Percentiles rank a stretch among this genome's conserved stretches.
These are phyloP conservation scores for Tolypocladium pustulatum DNA, from an alignment of 2,329 filamentous ascomycete species.

Conservation along the genomic window DNA sequence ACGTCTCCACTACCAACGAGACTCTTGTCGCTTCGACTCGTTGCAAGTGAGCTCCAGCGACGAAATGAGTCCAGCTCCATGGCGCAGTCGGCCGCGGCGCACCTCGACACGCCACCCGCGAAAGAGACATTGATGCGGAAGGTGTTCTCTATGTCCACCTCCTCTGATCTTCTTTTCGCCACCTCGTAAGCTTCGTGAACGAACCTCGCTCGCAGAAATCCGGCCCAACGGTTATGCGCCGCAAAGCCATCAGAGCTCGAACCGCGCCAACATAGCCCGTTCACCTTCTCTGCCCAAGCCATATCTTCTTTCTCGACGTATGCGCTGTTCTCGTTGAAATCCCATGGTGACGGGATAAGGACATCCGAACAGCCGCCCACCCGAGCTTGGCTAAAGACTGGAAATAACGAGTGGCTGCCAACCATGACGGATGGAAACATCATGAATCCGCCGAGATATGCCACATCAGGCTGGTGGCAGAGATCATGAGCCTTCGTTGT, in stretches of 20 bases:
- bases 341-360: conserved; percentile 44
- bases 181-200: conserved; percentile 40
- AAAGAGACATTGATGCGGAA: conserved; percentile 24
- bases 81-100: conserved; percentile 34
- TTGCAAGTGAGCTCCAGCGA: conserved; percentile 26
- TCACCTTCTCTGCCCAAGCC: conserved; percentile 35
- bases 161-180: conserved; percentile 9
- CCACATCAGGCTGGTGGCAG: conserved; percentile 37
- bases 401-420: conserved; percentile 38
- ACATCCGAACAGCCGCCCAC: conserved; percentile 44
- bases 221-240: conserved; percentile 35
- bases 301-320: conserved; percentile 36
- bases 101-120: conserved; percentile 28
- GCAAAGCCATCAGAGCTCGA: conserved; percentile 43
- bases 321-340: conserved; percentile 44
- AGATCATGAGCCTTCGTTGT: conserved; percentile 42
- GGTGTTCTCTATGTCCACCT: conserved; percentile 16
- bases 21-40: neutral
- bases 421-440: conserved; percentile 38
- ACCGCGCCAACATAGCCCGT: conserved; percentile 44
- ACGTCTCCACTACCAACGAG: too few species aligned
- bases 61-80: conserved; percentile 20
- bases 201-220: conserved; percentile 60
- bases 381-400: conserved; percentile 46
- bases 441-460: conserved; percentile 41